A percentile compares a stretch with the other conserved stretches of the same genome.
These are phyloP conservation scores for Gossypium anomalum DNA, from an alignment of 345 rosid species.

Conservation along the genomic window DNA sequence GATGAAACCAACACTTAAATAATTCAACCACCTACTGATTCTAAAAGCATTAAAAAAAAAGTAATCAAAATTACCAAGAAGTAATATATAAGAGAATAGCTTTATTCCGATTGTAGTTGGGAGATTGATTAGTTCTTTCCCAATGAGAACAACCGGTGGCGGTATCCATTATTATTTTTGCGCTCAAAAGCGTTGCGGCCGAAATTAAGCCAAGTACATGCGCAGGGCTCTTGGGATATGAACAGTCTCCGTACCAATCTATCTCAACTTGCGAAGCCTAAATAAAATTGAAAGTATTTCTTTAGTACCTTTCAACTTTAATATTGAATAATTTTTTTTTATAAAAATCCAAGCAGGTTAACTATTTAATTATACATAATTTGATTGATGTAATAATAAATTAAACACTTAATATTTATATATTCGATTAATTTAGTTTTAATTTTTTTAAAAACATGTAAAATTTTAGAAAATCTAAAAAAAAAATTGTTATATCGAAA, in stretches of 20 bases:
- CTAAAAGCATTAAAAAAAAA: no score
- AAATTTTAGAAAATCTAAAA: no score
- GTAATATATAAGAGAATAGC: conserved; percentile 61
- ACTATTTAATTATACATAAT: no score
- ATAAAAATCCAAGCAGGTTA: no score
- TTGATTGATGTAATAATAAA: no score
- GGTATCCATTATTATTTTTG: conserved; percentile 54
- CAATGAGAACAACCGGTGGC: conserved; percentile 79
- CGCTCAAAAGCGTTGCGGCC: conserved; percentile 57
- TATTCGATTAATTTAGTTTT: no score
- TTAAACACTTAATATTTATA: no score
- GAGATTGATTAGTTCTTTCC: conserved; percentile 27
- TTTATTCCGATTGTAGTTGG: conserved; percentile 20
- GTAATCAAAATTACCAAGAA: conserved; percentile 56
- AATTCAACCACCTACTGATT: no score
- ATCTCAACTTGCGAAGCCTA: not conserved
- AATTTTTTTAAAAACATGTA: fast-evolving
- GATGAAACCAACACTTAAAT: no score
- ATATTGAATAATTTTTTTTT: not conserved
- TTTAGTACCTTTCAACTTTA: no score
- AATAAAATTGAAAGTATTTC: not conserved
- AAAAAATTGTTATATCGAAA: no score
- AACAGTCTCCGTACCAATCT: conserved; percentile 29
- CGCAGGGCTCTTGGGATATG: conserved; percentile 72
- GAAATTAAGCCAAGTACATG: conserved; percentile 63